Percentiles rank a stretch among this genome's conserved stretches.
Evolutionary conservation across 768 basidiomycete genomes (phyloP).

Genomic region (Chlorophyllum brunneum): DNA sequence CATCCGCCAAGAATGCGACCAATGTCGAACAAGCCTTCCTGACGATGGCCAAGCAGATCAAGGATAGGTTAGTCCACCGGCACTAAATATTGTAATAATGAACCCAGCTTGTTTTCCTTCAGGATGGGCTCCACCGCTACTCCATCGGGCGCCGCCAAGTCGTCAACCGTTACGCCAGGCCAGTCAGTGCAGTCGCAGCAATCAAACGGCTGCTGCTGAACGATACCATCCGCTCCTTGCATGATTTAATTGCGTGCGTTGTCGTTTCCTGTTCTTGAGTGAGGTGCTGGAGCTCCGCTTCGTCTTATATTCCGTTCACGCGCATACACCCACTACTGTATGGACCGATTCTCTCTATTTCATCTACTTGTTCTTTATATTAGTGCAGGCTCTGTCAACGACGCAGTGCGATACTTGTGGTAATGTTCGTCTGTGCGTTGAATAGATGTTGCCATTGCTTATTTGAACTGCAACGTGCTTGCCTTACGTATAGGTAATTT

Average conservation of each 20-base stretch:
- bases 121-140: constrained; percentile 87
- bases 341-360: constrained; percentile 12
- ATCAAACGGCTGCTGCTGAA: constrained; percentile 73
- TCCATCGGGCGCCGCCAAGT: constrained; percentile 71
- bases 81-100: not conserved
- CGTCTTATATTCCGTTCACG: constrained; percentile 3
- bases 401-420: not conserved
- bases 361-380: constrained; percentile 13
- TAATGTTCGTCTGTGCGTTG: constrained; percentile 12
- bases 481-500: too few species aligned
- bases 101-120: not conserved
- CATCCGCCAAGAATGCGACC: constrained; percentile 97
- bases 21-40: constrained; percentile 99
- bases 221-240: constrained; percentile 2
- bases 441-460: constrained; percentile 13
- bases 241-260: not conserved
- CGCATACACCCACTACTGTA: constrained; percentile 14
- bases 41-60: constrained; percentile 96
- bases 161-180: constrained; percentile 80
- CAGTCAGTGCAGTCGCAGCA: constrained; percentile 78
- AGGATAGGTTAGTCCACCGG: constrained; percentile 67
- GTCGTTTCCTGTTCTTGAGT: constrained; percentile 5
- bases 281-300: constrained; percentile 12
- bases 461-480: not conserved
- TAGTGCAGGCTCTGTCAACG: constrained; percentile 10